phyloP scores from a whole-genome alignment of 768 basidiomycete species.

The Tylopilus balloui region DNA sequence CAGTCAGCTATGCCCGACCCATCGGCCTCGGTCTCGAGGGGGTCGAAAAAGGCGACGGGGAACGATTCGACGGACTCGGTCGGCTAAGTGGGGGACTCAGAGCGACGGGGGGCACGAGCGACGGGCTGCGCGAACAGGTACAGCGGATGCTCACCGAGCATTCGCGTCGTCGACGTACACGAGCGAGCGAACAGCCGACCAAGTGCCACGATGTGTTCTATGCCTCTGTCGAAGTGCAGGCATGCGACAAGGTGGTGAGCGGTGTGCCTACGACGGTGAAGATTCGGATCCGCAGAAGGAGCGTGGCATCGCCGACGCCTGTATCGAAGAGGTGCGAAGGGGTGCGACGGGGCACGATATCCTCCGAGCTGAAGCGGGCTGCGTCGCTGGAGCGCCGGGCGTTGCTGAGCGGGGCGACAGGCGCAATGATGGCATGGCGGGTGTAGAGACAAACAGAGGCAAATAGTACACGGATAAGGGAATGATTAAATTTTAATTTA shows the following conservation, averaged over 20 bases:
- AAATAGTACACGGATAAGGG: constrained; percentile 8
- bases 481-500: not conserved
- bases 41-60: constrained; percentile 23
- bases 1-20: not conserved
- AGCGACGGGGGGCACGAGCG: not conserved
- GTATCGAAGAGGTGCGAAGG: not conserved
- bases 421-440: constrained; percentile 16
- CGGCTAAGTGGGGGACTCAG: constrained; percentile 27
- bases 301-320: constrained; percentile 23
- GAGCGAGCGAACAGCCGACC: constrained; percentile 15
- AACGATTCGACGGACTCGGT: constrained; percentile 27
- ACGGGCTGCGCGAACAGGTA: constrained; percentile 18
- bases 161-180: constrained; percentile 16
- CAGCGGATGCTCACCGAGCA: constrained; percentile 20
- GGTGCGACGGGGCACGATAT: constrained; percentile 23
- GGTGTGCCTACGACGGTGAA: constrained; percentile 5
- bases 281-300: constrained; percentile 14
- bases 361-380: constrained; percentile 29
- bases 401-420: constrained; percentile 11
- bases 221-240: constrained; percentile 10
- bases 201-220: constrained; percentile 30
- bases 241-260: not conserved
- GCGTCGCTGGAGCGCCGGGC: constrained; percentile 26
- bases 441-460: constrained; percentile 16
- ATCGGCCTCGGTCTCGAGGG: constrained; percentile 28